Evolutionary conservation across 768 basidiomycete genomes (phyloP).

Genomic region (Dioszegia hungarica): DNA sequence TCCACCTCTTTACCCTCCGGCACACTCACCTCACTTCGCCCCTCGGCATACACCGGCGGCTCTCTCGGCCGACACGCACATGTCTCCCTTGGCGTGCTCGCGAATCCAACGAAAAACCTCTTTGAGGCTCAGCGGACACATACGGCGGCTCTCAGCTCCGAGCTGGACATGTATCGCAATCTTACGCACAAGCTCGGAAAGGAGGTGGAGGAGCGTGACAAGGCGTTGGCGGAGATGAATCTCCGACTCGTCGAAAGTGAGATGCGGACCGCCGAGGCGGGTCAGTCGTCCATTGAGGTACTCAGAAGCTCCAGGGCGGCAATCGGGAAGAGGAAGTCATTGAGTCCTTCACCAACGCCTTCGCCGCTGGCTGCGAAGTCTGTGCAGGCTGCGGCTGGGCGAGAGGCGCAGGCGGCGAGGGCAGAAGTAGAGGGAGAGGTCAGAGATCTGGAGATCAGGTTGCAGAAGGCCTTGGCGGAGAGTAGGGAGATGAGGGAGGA

Average conservation of each 20-base stretch:
- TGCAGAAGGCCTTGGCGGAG: constrained; percentile 32
- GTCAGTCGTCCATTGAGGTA: no score
- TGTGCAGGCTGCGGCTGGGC: background rate
- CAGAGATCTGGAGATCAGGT: constrained; percentile 36
- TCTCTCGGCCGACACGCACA: constrained; percentile 5
- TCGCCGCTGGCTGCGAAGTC: constrained; percentile 5
- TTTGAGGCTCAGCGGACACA: constrained; percentile 35
- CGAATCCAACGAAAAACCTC: constrained; percentile 26
- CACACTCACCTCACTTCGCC: background rate
- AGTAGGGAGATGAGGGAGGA: constrained; percentile 1
- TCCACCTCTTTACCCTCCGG: background rate
- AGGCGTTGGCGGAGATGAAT: constrained; percentile 28
- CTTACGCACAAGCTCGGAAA: constrained; percentile 25
- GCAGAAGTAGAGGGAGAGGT: constrained; percentile 20
- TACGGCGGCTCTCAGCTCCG: constrained; percentile 22
- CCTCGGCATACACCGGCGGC: background rate
- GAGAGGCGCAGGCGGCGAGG: constrained; percentile 21
- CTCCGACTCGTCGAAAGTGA: constrained; percentile 28
- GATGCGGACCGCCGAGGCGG: constrained; percentile 14
- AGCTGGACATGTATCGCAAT: constrained; percentile 27
- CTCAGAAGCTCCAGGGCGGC: no score
- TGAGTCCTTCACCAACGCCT: constrained; percentile 5
- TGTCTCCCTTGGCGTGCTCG: constrained; percentile 2
- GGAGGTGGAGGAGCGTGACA: constrained; percentile 37
- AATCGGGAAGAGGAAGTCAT: background rate